A percentile compares a stretch with the other conserved stretches of the same genome.
phyloP scores from a whole-genome alignment of 331 rosid species.

The Phaseolus coccineus region DNA sequence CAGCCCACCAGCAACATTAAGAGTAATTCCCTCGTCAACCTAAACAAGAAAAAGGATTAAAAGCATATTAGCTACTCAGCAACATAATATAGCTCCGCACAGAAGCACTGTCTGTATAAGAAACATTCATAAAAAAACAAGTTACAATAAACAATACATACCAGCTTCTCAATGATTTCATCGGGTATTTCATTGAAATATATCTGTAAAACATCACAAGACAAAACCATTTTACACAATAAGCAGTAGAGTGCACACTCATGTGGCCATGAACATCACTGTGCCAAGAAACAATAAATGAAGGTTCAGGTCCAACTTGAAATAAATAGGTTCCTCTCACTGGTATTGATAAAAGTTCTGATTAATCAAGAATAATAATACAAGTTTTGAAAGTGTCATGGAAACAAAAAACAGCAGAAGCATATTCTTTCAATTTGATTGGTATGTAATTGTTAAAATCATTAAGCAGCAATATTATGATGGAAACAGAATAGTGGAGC shows the following conservation, averaged over 20 bases:
- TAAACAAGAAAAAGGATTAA: conserved; percentile 42
- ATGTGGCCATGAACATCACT: conserved; percentile 4
- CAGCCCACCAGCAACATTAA: conserved; percentile 92
- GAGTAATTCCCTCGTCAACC: conserved; percentile 92
- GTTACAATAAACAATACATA: conserved; percentile 47
- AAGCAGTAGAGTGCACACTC: not conserved
- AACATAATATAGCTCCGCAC: conserved; percentile 11
- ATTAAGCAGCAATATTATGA: not conserved
- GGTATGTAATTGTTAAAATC: conserved; percentile 14
- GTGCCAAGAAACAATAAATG: conserved; percentile 18
- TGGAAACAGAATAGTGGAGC: not conserved
- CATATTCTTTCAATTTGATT: not conserved
- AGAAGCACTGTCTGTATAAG: conserved; percentile 10
- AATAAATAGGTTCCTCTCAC: conserved; percentile 11
- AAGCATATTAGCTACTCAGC: conserved; percentile 7
- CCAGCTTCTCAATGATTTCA: conserved; percentile 86
- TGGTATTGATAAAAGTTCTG: not conserved
- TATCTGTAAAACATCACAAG: conserved; percentile 66
- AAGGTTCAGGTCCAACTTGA: conserved; percentile 22
- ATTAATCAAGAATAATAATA: conserved; percentile 18
- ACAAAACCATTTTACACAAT: conserved; percentile 36
- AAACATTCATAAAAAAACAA: conserved; percentile 36
- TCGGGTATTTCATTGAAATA: conserved; percentile 90
- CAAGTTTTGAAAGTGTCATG: conserved; percentile 20
- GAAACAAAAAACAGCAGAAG: not conserved